Evolutionary conservation across 345 rosid species (phyloP), one percentile per base, ranked within the genome.

Genomic region (Barbarea vulgaris): DNA sequence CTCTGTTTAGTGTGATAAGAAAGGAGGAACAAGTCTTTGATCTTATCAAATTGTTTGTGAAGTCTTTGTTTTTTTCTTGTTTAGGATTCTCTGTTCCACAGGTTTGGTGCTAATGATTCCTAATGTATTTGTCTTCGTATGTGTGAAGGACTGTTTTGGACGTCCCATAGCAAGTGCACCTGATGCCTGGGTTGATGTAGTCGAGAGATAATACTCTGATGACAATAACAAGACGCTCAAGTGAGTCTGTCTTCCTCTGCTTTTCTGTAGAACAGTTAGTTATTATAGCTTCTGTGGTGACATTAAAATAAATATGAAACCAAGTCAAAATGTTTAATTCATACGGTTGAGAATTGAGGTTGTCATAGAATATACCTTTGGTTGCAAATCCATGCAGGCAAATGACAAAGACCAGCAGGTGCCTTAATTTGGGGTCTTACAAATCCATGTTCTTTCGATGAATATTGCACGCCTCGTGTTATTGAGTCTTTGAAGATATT

Each of bases 361-460:
- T 44, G 7, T 52, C 42, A 37, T 3, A 25, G 18, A 6, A 11
- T 51, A 9, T 63, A 19, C 13, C 24, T n/a, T 33, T 46, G 47
- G 53, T 60, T 69, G 65, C 41, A 50, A 69, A 22, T 69, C 6
- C 12, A 1, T 76, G 84, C 89, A 91, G 98, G 77, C 89, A 97
- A 75, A 91, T 96, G 21, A 56, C 85, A 9, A 90, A 94, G 18
- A 56, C 75, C 53, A 87, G n/a, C 39, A 87, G 81, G 72, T 95
- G 99, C 65, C 95, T 95, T 51, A 95, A 95, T 80, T 77, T 95
- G 87, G 99, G 97, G 4, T 92, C 97, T 4, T 95, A 95, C 85
- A 95, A 95, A 63, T 95, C n/a, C n/a, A 95, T 81, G 96, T 52
- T 93, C 97, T 11, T 83, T 87, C 4, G 99, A 95, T 87, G 99